Evolutionary conservation across 768 basidiomycete species (phyloP).

Genomic region (Boletellus ananas): DNA sequence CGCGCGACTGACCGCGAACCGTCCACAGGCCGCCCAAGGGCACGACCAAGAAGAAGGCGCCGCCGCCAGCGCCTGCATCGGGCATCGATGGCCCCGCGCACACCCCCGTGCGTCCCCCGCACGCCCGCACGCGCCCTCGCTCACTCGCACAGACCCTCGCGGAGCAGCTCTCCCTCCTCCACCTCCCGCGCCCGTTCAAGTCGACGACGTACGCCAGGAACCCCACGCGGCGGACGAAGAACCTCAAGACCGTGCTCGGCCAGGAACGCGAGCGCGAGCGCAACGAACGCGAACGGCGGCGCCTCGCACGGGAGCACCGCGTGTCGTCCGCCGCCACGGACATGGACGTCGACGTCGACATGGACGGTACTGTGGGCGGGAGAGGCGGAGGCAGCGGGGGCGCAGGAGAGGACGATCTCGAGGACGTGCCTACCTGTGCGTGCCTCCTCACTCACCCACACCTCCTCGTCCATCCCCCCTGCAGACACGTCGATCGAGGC

Average conservation of each 20-base stretch:
- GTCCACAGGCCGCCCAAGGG: conserved; percentile 29
- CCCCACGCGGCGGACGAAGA: conserved; percentile 68
- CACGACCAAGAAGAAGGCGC: conserved; percentile 15
- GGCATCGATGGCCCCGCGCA: not conserved
- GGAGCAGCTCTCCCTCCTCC: conserved; percentile 70
- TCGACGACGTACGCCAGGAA: conserved; percentile 69
- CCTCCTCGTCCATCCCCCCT: too few species aligned
- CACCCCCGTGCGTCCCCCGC: conserved; percentile 19
- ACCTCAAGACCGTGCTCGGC: conserved; percentile 71
- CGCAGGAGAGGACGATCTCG: conserved; percentile 36
- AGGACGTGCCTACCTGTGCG: conserved; percentile 69
- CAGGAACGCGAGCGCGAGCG: conserved; percentile 78
- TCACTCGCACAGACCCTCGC: conserved; percentile 55
- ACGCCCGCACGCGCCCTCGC: not conserved
- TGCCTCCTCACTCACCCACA: conserved; percentile 1
- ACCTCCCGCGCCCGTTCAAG: conserved; percentile 74
- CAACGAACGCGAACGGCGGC: conserved; percentile 57
- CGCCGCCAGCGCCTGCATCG: not conserved
- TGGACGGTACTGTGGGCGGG: conserved; percentile 13
- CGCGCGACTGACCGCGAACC: too few species aligned
- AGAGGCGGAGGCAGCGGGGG: not conserved
- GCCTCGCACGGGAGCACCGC: conserved; percentile 38
- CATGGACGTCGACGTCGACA: conserved; percentile 65
- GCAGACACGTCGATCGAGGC: conserved; percentile 80
- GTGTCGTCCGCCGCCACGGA: not conserved